phyloP scores from a whole-genome alignment of 495 filamentous ascomycete species.

The Trichoderma parareesei region DNA sequence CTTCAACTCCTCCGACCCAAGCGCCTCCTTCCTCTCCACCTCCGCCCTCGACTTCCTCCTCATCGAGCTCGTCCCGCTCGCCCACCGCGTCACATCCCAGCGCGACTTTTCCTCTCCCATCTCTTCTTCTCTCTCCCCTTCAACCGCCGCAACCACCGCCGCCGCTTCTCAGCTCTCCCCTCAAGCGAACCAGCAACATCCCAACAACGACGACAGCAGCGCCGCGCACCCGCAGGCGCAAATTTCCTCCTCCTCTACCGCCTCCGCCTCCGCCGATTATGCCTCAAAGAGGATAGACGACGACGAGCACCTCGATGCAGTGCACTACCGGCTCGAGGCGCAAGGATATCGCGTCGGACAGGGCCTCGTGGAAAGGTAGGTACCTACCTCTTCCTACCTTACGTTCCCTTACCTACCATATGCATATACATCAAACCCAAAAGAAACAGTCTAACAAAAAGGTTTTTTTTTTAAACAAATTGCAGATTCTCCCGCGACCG shows the following conservation, averaged over 20 bases:
- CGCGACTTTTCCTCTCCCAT: conserved; percentile 32
- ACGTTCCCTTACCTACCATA: background rate
- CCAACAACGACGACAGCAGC: too few species aligned
- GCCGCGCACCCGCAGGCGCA: background rate
- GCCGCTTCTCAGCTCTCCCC: background rate
- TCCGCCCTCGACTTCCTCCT: conserved; percentile 87
- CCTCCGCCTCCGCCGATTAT: conserved; percentile 13
- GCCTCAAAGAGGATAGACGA: conserved; percentile 39
- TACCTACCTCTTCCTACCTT: too few species aligned
- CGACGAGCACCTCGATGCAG: conserved; percentile 72
- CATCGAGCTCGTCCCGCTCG: conserved; percentile 93
- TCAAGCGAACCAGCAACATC: background rate
- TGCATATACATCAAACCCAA: background rate
- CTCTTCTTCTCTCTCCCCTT: conserved; percentile 15
- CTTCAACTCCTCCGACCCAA: conserved; percentile 67
- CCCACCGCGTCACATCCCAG: conserved; percentile 65
- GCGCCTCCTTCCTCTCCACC: conserved; percentile 65
- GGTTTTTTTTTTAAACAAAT: background rate
- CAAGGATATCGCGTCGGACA: conserved; percentile 89
- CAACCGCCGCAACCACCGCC: background rate
- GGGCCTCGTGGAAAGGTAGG: conserved; percentile 88
- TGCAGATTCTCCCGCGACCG: conserved; percentile 77
- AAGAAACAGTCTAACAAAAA: background rate
- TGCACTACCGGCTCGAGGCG: conserved; percentile 74
- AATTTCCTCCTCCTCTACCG: background rate